These are phyloP conservation scores for Colletotrichum musae DNA, from an alignment of 2,329 filamentous ascomycete species.

Conservation along the genomic window DNA sequence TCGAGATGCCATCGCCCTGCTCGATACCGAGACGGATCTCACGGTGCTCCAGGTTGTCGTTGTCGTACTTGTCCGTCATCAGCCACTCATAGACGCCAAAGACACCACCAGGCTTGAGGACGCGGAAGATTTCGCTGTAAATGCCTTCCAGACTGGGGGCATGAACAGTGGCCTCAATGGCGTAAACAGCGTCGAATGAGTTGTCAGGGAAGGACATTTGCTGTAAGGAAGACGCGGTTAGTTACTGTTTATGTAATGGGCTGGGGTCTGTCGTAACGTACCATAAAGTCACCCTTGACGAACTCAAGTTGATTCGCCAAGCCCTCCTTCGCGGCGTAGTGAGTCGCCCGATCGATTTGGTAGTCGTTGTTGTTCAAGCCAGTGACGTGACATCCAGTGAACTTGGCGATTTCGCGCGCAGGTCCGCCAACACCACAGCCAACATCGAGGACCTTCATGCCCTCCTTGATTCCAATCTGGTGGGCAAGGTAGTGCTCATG, in stretches of 20 bases:
- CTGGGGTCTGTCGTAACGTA: conserved; percentile 48
- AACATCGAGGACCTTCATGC: conserved; percentile 92
- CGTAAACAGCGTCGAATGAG: conserved; percentile 92
- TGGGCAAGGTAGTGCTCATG: conserved; percentile 96
- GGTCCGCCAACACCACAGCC: conserved; percentile 95
- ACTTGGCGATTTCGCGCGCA: conserved; percentile 94
- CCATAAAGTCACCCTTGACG: conserved; percentile 95
- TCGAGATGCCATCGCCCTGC: conserved; percentile 92
- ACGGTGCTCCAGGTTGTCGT: conserved; percentile 84
- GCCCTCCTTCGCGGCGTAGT: conserved; percentile 84
- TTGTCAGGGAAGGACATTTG: conserved; percentile 94
- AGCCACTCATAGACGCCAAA: conserved; percentile 98
- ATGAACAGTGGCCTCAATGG: conserved; percentile 94
- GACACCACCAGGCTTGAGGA: conserved; percentile 92
- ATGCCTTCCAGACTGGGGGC: conserved; percentile 89
- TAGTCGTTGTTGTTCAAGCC: conserved; percentile 99
- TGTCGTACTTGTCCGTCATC: conserved; percentile 96
- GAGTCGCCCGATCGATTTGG: conserved; percentile 89
- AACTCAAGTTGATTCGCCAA: conserved; percentile 83
- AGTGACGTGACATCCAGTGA: conserved; percentile 86
- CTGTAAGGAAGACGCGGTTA: conserved; percentile 52
- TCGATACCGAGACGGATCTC: conserved; percentile 92
- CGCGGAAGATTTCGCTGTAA: conserved; percentile 91
- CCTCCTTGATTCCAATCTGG: conserved; percentile 83
- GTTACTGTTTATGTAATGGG: not conserved